A percentile compares a stretch with the other conserved stretches of the same genome.
These are phyloP conservation scores for Chrysoporthe puriensis DNA, from an alignment of 2,329 filamentous ascomycete species.

Conservation along the genomic window DNA sequence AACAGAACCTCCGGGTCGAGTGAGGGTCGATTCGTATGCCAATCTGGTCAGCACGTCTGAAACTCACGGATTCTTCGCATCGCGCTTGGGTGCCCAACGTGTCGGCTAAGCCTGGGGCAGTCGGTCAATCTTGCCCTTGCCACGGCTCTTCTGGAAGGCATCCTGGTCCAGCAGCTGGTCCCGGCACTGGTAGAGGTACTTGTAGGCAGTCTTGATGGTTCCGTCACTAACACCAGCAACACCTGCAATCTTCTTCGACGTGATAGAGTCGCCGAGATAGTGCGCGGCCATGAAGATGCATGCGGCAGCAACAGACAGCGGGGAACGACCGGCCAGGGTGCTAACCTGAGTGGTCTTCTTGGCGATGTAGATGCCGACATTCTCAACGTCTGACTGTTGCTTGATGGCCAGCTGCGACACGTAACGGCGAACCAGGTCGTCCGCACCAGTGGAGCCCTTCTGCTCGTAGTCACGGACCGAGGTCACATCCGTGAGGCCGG, in stretches of 20 bases:
- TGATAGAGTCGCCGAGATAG: slow-evolving; percentile 77
- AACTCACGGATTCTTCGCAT: background rate
- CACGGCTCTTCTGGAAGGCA: slow-evolving; percentile 38
- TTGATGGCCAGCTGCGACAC: slow-evolving; percentile 80
- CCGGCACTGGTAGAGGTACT: slow-evolving; percentile 70
- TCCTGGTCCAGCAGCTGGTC: slow-evolving; percentile 27
- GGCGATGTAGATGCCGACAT: slow-evolving; percentile 79
- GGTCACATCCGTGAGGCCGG: slow-evolving; percentile 53
- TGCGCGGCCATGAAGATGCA: slow-evolving; percentile 96
- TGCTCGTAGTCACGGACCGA: slow-evolving; percentile 72
- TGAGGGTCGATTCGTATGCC: background rate
- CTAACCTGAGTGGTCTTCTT: slow-evolving; percentile 76
- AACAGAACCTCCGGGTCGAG: background rate
- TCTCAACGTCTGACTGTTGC: slow-evolving; percentile 73
- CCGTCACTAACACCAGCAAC: slow-evolving; percentile 93
- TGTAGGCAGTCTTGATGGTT: slow-evolving; percentile 95
- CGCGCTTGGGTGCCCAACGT: background rate
- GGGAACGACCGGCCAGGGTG: slow-evolving; percentile 87
- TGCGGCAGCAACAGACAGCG: slow-evolving; percentile 89
- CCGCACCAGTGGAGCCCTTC: slow-evolving; percentile 77
- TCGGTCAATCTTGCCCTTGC: slow-evolving; percentile 70
- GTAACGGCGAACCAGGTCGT: slow-evolving; percentile 86
- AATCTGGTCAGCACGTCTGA: slow-evolving; percentile 1
- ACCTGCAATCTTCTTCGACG: slow-evolving; percentile 82
- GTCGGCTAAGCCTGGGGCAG: slow-evolving; percentile 57